Evolutionary conservation across 805 yeast species (phyloP), one percentile per base, ranked within the genome.

Genomic region (Teunomyces barrocoloradensis): DNA sequence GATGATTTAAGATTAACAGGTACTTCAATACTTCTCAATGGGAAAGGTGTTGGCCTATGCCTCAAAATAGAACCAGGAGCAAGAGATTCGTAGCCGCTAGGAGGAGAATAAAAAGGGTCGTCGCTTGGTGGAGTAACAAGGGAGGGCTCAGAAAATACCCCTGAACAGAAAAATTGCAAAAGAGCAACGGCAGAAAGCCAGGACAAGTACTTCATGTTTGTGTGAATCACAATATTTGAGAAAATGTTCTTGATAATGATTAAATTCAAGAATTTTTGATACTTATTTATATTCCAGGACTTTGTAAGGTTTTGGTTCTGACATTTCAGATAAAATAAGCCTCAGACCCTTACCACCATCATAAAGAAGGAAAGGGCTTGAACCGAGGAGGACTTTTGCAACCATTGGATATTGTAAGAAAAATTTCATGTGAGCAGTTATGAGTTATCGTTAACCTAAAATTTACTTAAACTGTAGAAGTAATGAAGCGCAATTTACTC

Each of bases 51-150:
- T 13, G 46, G 39, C 46, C 68, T 52, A 11, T 25, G 42, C 42
- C 49, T 60, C n/a, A 66, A 52, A 20, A 66, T 58, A 11, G 59
- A 53, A 5, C 71, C 71, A 0, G 53, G 44, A 6, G 48, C 44
- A 3, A 39, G 35, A 21, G 48, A 20, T 42, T 64, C 66, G 42
- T 35, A 61, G 1, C 64, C 63, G 10, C 33, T 42, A 1, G 65
- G 66, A 3, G 64, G 56, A 2, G 15, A 27, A 46, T 66, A 65
- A 46, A 64, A 66, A 1, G 50, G 48, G 44, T 65, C 71, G 15
- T 56, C 1, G 12, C 27, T 25, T 15, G 32, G 42, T 30, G 34
- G 34, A n/a, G 15, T 30, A 30, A 30, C 34, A n/a, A 13, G 6
- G 6, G 34, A 7, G 6, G 34, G 34, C 9, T n/a, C n/a, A n/a